phyloP scores from a whole-genome alignment of 1,139 yeast genomes.

The Suhomyces bribrorum region DNA sequence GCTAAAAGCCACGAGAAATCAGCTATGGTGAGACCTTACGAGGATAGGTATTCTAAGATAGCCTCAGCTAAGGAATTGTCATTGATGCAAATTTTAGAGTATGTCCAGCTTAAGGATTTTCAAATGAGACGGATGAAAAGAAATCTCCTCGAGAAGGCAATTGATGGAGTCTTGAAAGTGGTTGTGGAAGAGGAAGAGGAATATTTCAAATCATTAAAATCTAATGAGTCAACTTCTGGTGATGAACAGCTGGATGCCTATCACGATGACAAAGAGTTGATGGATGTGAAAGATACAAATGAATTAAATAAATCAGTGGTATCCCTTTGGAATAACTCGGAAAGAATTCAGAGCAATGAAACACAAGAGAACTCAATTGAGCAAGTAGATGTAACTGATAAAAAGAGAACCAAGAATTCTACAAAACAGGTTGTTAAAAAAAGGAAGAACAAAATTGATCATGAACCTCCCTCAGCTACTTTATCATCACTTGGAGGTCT shows the following conservation, averaged over 20 bases:
- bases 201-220: constrained; percentile 34
- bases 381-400: constrained; percentile 18
- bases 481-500: constrained; percentile 86
- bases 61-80: constrained; percentile 64
- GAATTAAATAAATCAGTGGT: constrained; percentile 76
- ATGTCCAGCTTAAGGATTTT: constrained; percentile 60
- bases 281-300: constrained; percentile 63
- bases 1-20: constrained; percentile 45
- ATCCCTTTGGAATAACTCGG: constrained; percentile 57
- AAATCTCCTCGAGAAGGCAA: constrained; percentile 52
- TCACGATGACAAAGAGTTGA: constrained; percentile 50
- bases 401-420: constrained; percentile 35
- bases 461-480: constrained; percentile 68
- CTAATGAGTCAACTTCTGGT: constrained; percentile 24
- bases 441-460: constrained; percentile 52
- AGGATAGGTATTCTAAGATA: constrained; percentile 41
- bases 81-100: constrained; percentile 51
- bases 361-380: constrained; percentile 12
- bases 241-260: constrained; percentile 13
- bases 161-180: constrained; percentile 54
- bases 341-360: constrained; percentile 9
- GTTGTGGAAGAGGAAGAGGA: constrained; percentile 44
- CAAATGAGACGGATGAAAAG: constrained; percentile 70
- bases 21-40: constrained; percentile 16
- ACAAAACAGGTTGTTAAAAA: constrained; percentile 30